Base-by-base conservation (phyloP, 2,329 filamentous ascomycete genomes). In the Paracoccidioides lutzii region DNA sequence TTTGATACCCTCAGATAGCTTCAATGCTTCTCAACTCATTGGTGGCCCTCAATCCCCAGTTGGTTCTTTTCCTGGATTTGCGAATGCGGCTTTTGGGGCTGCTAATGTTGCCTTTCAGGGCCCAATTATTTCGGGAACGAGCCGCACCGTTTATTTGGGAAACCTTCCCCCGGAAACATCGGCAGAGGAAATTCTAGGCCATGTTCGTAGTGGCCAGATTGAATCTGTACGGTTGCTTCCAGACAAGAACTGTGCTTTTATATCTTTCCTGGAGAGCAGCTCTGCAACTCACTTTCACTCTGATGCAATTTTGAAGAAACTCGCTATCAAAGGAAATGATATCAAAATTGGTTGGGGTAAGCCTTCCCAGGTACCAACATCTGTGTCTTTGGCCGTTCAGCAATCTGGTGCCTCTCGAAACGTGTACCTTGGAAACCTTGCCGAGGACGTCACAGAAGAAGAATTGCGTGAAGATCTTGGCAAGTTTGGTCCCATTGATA, bases 271-370 rank as follows among this genome's bases (percentile, higher is more conserved):
- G 62, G 93, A 98, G 68, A 90, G 90, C 65, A 95, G 90, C 75
- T 96, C 93, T 35, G 93, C 93, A 56, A 97, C 91, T 28, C 93
- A 98, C 71, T 98, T 98, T 76, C 93, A 98, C 78, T 98, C 93
- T 22, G 93, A 98, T 78, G 93, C 93, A 63, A 98, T 98, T 74
- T 81, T 98, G 81, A 98, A 98, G 80, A 98, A 97, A 80, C 82
- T 98, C 69, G 90, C 90, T 65, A 95, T 98, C 76, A 90, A 95
- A 74, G 91, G 91, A 32, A 93, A 97, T 76, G 93, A 98, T 71
- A 96, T 98, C 78, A 98, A 98, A 79, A 90, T 98, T 65, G 93
- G 93, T 60, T 98, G 93, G 93, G 93, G 93, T 60, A 98, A 98
- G 75, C 91, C 93, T 37, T 97, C 93, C 3, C 91, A 95, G 73